These are phyloP conservation scores for Sporothrix brasiliensis DNA, from an alignment of 2,329 filamentous ascomycete genomes.

Conservation along the genomic window DNA sequence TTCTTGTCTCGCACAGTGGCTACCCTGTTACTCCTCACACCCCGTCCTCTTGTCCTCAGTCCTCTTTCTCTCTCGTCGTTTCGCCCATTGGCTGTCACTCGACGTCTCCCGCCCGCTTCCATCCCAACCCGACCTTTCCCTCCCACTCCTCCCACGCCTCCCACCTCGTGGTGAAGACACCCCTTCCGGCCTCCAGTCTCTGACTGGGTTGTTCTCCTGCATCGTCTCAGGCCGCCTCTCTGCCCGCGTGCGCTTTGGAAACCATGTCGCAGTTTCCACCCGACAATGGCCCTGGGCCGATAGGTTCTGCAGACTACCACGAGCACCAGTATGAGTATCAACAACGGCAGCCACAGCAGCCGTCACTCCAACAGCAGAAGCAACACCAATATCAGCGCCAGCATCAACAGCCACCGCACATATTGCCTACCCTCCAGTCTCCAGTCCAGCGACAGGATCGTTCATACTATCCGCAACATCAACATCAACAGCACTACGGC, in stretches of 20 bases:
- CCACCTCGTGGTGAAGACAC: neutral
- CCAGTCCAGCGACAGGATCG: slow-evolving; percentile 19
- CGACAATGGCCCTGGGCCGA: slow-evolving; percentile 48
- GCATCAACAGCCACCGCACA: neutral
- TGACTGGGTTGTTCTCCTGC: slow-evolving; percentile 37
- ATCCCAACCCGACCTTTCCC: slow-evolving; percentile 22
- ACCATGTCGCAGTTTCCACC: slow-evolving; percentile 59
- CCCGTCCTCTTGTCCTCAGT: neutral
- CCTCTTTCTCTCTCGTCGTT: slow-evolving; percentile 26
- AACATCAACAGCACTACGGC: slow-evolving; percentile 28
- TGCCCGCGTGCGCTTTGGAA: slow-evolving; percentile 43
- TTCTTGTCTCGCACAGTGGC: slow-evolving; percentile 21
- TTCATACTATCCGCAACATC: slow-evolving; percentile 22
- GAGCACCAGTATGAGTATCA: neutral
- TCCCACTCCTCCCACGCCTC: neutral
- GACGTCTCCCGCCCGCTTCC: slow-evolving; percentile 17
- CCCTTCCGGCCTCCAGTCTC: slow-evolving; percentile 6
- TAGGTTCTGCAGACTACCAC: slow-evolving; percentile 25
- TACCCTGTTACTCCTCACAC: neutral
- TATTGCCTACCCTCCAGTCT: neutral
- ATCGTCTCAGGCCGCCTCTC: slow-evolving; percentile 19
- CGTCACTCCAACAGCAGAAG: neutral
- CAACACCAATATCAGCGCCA: slow-evolving; percentile 15
- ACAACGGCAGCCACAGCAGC: slow-evolving; percentile 1
- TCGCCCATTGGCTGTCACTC: slow-evolving; percentile 41